These are phyloP conservation scores for Leptomonas seymouri DNA, from an alignment of 208 protist species.

Conservation along the genomic window DNA sequence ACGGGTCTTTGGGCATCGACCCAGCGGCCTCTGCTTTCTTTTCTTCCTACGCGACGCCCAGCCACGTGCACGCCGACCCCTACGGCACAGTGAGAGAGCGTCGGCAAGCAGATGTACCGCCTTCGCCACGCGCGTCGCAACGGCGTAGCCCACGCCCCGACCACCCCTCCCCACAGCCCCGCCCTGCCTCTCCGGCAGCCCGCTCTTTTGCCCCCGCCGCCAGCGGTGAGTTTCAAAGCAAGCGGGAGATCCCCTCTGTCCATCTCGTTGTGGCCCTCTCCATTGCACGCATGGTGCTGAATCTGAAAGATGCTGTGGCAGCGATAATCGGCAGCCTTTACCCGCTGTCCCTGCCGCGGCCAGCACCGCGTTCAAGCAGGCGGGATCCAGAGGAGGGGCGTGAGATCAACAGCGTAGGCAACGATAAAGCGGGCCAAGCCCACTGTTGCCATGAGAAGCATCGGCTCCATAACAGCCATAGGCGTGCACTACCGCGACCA, in stretches of 20 bases:
- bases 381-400: not conserved
- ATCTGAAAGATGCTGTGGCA: constrained; percentile 1
- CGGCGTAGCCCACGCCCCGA: not conserved
- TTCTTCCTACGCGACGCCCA: not conserved
- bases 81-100: not conserved
- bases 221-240: not conserved
- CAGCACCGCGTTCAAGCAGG: not conserved
- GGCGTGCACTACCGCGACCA: not conserved
- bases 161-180: too few relatives aligned
- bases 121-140: not conserved
- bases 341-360: constrained; percentile 23
- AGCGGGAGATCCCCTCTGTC: constrained; percentile 7
- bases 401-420: not conserved
- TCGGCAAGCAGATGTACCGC: too few relatives aligned
- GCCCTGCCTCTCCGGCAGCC: not conserved
- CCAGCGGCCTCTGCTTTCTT: not conserved
- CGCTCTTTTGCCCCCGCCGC: not conserved
- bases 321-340: not conserved
- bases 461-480: not conserved
- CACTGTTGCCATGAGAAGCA: not conserved
- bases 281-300: constrained; percentile 15
- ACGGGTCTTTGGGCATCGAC: not conserved
- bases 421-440: not conserved
- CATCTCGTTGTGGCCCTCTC: constrained; percentile 16
- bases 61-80: not conserved